These are phyloP conservation scores for Discostella stelligeroides DNA, from an alignment of 108 stramenopile genomes.

Conservation along the genomic window DNA sequence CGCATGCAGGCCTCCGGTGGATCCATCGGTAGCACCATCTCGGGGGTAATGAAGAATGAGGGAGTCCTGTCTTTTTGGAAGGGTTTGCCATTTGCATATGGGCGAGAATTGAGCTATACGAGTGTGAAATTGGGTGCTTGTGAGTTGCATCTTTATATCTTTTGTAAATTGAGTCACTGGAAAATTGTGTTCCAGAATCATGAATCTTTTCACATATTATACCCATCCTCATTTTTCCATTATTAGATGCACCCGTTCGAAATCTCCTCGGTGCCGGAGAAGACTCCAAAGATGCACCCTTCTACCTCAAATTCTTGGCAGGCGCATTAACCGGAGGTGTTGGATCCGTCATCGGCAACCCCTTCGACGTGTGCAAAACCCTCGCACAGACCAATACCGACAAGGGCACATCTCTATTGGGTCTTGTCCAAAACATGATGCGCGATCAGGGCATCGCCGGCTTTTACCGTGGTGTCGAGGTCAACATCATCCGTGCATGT, in stretches of 20 bases:
- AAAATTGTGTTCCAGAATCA: no score
- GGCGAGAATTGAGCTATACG: constrained; percentile 89
- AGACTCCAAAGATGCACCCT: constrained; percentile 60
- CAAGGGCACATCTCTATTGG: constrained; percentile 52
- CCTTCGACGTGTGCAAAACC: constrained; percentile 93
- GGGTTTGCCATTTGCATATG: constrained; percentile 86
- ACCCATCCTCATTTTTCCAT: neutral
- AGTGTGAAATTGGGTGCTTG: constrained; percentile 83
- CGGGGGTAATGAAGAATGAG: constrained; percentile 58
- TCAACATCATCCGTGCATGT: constrained; percentile 87
- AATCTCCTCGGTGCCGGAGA: constrained; percentile 78
- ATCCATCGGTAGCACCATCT: constrained; percentile 50
- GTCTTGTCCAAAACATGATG: constrained; percentile 73
- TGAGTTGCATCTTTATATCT: constrained; percentile 20
- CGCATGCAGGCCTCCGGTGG: constrained; percentile 89
- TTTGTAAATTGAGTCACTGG: no score
- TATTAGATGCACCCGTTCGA: constrained; percentile 56
- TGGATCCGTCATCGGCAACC: constrained; percentile 86
- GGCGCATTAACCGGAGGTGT: constrained; percentile 87
- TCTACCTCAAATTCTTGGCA: constrained; percentile 86
- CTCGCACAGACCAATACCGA: constrained; percentile 87
- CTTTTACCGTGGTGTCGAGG: constrained; percentile 90
- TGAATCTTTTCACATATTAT: no score
- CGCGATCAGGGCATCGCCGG: constrained; percentile 85
- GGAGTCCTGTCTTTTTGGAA: constrained; percentile 89